These are phyloP conservation scores for Akanthomyces dipterigenus DNA, from an alignment of 2,329 filamentous ascomycete species.

Conservation along the genomic window DNA sequence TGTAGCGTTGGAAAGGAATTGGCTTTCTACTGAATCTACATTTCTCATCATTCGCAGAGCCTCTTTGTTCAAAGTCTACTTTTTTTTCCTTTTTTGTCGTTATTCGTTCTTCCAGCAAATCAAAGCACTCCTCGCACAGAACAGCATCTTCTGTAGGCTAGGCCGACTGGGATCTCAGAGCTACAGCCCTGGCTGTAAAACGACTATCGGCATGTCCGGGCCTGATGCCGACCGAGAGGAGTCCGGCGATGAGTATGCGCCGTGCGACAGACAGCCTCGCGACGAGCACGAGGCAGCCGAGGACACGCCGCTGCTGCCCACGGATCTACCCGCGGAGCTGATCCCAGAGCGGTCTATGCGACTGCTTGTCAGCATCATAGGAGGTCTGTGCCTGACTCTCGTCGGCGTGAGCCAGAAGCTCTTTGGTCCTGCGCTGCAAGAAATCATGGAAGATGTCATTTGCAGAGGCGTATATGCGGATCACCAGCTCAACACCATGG, in stretches of 20 bases:
- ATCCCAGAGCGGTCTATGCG: constrained; percentile 21
- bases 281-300: not conserved
- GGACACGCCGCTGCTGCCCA: constrained; percentile 14
- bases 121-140: not conserved
- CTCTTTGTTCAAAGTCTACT: no score
- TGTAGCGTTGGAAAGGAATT: not conserved
- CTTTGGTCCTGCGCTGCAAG: constrained; percentile 36
- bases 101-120: not conserved
- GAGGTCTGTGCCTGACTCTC: constrained; percentile 34
- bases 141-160: not conserved
- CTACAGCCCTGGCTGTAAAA: not conserved
- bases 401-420: constrained; percentile 34
- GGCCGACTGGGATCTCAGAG: not conserved
- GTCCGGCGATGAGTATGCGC: not conserved
- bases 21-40: no score
- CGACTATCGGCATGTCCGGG: not conserved
- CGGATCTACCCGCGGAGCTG: constrained; percentile 15
- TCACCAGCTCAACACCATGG: constrained; percentile 23
- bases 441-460: constrained; percentile 47
- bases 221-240: not conserved
- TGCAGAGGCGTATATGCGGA: constrained; percentile 43
- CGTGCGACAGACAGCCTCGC: not conserved
- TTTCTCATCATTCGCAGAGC: no score
- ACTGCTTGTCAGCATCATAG: constrained; percentile 25
- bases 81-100: no score